These are phyloP conservation scores for Borovskyia barvae DNA, from an alignment of 208 protist species.

Conservation along the genomic window DNA sequence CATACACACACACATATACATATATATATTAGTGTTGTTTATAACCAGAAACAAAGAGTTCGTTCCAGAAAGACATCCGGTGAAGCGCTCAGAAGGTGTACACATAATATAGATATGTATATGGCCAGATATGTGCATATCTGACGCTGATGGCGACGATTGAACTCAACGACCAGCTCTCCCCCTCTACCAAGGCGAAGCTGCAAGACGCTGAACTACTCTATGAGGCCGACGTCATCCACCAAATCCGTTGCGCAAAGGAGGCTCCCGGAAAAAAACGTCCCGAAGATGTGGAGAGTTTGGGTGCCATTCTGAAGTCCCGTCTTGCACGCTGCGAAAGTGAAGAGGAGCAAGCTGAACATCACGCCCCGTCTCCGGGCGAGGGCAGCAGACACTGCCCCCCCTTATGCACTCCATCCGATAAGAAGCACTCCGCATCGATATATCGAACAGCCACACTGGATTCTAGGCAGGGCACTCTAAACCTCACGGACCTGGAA, in stretches of 20 bases:
- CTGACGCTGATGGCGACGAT: conserved; percentile 8
- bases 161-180: conserved; percentile 12
- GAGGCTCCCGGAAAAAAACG: too few relatives aligned
- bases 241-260: too few relatives aligned
- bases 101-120: too few relatives aligned
- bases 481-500: conserved; percentile 11
- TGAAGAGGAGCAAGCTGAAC: not conserved
- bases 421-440: too few relatives aligned
- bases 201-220: conserved; percentile 68
- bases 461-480: not conserved
- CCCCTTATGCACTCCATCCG: too few relatives aligned
- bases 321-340: not conserved
- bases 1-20: conserved; percentile 1
- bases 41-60: too few relatives aligned
- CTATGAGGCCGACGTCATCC: conserved; percentile 44
- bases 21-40: not conserved
- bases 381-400: not conserved
- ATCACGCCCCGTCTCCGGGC: not conserved
- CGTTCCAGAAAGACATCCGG: too few relatives aligned
- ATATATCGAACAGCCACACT: too few relatives aligned
- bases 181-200: conserved; percentile 57
- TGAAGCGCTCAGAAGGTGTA: too few relatives aligned
- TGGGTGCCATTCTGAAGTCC: too few relatives aligned
- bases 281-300: too few relatives aligned
- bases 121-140: too few relatives aligned